Conservation (phyloP, 805 yeast genomes). For the Scheffersomyces spartinae region DNA sequence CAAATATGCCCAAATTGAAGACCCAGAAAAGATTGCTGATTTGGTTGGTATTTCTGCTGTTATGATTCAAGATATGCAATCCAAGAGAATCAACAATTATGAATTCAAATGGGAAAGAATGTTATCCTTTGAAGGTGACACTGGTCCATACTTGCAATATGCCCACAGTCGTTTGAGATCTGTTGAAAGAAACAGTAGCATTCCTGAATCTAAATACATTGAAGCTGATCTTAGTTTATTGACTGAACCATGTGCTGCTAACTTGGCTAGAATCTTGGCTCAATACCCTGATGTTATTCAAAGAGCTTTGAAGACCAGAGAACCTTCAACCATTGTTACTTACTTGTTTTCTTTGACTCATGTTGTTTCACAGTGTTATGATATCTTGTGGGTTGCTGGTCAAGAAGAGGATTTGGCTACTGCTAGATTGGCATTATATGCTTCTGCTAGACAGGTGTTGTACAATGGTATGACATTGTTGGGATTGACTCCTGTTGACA, state of each 20-base stretch:
- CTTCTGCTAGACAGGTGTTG: conserved; percentile 81
- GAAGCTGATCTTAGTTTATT: conserved; percentile 50
- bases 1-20: conserved; percentile 84
- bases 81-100: conserved; percentile 93
- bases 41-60: conserved; percentile 94
- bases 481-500: conserved; percentile 95
- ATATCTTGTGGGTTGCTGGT: conserved; percentile 93
- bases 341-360: conserved; percentile 88
- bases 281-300: conserved; percentile 87
- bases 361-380: conserved; percentile 92
- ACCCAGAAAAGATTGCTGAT: conserved; percentile 93
- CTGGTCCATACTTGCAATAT: conserved; percentile 97
- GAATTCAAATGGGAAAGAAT: conserved; percentile 97
- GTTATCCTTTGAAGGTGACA: conserved; percentile 97
- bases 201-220: conserved; percentile 26
- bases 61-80: conserved; percentile 98
- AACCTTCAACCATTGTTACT: conserved; percentile 91
- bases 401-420: conserved; percentile 77
- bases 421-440: conserved; percentile 87
- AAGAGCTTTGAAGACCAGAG: conserved; percentile 73
- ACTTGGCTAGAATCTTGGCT: conserved; percentile 65
- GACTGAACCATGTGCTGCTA: conserved; percentile 58
- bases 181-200: conserved; percentile 71
- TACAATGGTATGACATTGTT: conserved; percentile 80
- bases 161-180: conserved; percentile 97